These are phyloP conservation scores for Erysimum cheiri DNA, from an alignment of 441 rosid genomes.

Conservation along the genomic window DNA sequence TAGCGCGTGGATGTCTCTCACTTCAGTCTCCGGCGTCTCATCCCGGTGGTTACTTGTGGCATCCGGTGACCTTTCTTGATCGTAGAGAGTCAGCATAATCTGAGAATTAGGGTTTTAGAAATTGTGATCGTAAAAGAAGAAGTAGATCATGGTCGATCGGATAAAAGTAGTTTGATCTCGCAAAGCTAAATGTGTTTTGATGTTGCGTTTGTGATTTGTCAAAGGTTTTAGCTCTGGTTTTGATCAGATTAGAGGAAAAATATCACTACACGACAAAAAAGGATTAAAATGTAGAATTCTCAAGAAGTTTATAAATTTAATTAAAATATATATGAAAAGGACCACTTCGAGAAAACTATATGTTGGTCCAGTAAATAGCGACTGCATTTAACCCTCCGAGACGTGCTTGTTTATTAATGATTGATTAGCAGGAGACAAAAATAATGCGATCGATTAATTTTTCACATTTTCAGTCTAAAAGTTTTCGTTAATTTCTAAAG, in stretches of 20 bases:
- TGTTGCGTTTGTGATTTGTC: slow-evolving; percentile 16
- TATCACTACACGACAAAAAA: slow-evolving; percentile 21
- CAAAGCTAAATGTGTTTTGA: not conserved
- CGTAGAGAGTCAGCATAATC: slow-evolving; percentile 38
- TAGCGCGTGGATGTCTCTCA: slow-evolving; percentile 83
- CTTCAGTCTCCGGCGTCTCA: slow-evolving; percentile 28
- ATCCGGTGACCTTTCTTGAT: slow-evolving; percentile 32
- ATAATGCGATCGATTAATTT: not conserved
- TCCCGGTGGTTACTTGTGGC: slow-evolving; percentile 3
- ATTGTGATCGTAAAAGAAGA: slow-evolving; percentile 19
- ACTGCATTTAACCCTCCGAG: not conserved
- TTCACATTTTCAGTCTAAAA: not conserved
- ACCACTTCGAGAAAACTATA: slow-evolving; percentile 35
- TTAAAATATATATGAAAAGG: slow-evolving; percentile 29
- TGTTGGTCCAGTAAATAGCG: slow-evolving; percentile 27
- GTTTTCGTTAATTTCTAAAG: not conserved
- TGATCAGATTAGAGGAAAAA: slow-evolving; percentile 14
- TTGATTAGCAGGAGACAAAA: not conserved
- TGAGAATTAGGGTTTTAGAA: slow-evolving; percentile 17
- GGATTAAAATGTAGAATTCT: slow-evolving; percentile 23
- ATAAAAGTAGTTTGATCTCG: slow-evolving; percentile 12
- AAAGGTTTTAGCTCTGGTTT: slow-evolving; percentile 25
- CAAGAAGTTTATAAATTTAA: slow-evolving; percentile 29
- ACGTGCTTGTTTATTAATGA: slow-evolving; percentile 3
- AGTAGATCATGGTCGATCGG: slow-evolving; percentile 24